Evolutionary conservation across 2,329 filamentous ascomycete genomes (phyloP).

Genomic region (Cladophialophora immunda): DNA sequence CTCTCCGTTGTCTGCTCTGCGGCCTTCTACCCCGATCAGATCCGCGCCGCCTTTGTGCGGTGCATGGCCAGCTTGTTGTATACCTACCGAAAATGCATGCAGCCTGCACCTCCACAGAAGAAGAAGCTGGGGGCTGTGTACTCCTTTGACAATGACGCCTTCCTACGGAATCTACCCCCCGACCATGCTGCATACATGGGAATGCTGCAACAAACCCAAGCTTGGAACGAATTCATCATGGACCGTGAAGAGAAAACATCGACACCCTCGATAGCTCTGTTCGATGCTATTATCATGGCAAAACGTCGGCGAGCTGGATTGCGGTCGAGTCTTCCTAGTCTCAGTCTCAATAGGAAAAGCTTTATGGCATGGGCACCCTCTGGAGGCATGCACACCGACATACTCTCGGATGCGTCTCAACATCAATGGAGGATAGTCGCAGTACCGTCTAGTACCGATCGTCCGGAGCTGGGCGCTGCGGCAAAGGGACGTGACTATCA

Average conservation of each 20-base stretch:
- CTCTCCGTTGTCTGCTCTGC: constrained; percentile 72
- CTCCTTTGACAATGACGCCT: constrained; percentile 72
- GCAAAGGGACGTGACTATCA: constrained; percentile 64
- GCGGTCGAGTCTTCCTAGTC: constrained; percentile 28
- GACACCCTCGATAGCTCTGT: constrained; percentile 62
- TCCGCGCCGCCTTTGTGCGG: constrained; percentile 73
- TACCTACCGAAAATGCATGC: constrained; percentile 71
- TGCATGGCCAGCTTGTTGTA: constrained; percentile 75
- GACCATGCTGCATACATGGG: constrained; percentile 72
- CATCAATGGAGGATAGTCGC: constrained; percentile 71
- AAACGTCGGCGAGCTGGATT: constrained; percentile 70
- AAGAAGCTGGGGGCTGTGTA: constrained; percentile 61
- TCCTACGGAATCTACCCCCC: constrained; percentile 69
- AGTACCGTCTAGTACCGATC: constrained; percentile 63
- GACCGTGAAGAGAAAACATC: constrained; percentile 65
- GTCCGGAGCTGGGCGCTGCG: constrained; percentile 34
- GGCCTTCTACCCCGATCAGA: constrained; percentile 72
- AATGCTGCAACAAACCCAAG: constrained; percentile 71
- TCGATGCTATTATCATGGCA: constrained; percentile 71
- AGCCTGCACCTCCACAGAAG: constrained; percentile 68
- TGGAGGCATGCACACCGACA: constrained; percentile 55
- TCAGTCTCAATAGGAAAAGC: constrained; percentile 34
- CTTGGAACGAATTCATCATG: constrained; percentile 71
- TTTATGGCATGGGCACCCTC: constrained; percentile 47
- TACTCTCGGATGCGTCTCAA: constrained; percentile 69